Evolutionary conservation across 768 basidiomycete genomes (phyloP), one percentile per base, ranked within the genome.

Genomic region (Leccinum variicolor): DNA sequence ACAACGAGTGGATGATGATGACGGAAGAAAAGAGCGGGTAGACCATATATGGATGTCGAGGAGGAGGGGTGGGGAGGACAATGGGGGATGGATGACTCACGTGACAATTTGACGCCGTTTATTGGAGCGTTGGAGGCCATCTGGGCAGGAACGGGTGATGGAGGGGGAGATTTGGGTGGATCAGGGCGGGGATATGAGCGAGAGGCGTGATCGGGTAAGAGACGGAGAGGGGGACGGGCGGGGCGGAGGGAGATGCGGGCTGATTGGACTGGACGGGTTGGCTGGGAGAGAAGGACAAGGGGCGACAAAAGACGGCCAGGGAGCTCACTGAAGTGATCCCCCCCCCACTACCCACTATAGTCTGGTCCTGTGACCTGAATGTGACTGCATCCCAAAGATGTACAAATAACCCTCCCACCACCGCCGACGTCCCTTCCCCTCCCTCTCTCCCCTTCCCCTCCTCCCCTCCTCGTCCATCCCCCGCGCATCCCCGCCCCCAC

Each of bases 61-160:
- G 62, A 62, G 26, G 53, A 54, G 57, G 58, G 55, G 50, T 48
- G 41, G 52, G 56, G 53, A 64, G 65, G 58, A 62, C 53, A 53
- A 52, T 46, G 58, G 54, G 26, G 49, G 51, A 49, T 54, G 47
- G 55, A 55, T 59, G 49, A 87, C 89, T 77, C 73, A 91, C 90
- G 82, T 73, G 88, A 90, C 69, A 90, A 82, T 81, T 89, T 91
- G 76, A 91, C 86, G 67, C 90, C 90, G 75, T 91, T 92, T 77
- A 92, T 90, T 73, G 90, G 90, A 67, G 81, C 86, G 76, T 89
- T 85, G 57, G 83, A 85, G 56, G 85, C 77, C 87, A 90, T 90
- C 73, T 75, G 74, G 54, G 62, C 41, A 54, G 59, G 49, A 52
- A 34, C 25, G 46, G 52, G 54, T 29, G 50, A 56, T 52, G 55